Evolutionary conservation across 768 basidiomycete genomes (phyloP), one percentile per base, ranked within the genome.

Genomic region (Gymnopilus junonius): DNA sequence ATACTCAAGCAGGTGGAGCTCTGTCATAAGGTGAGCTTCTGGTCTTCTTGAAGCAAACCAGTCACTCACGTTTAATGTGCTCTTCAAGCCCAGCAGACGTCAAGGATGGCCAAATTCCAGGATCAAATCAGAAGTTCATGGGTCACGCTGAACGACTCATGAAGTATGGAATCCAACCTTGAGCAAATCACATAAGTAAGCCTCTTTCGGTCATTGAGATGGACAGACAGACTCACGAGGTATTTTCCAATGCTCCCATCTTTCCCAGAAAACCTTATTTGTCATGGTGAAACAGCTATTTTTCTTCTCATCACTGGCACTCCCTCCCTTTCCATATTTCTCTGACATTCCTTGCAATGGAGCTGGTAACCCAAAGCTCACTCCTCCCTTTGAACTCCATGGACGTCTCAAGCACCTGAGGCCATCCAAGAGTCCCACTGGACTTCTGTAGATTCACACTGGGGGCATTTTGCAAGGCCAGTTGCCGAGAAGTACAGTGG

Each of bases 1-100:
- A 27, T 58, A 63, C 17, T 63, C 62, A 0, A 63, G 57, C 27
- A 58, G 50, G 45, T 63, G 62, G 4, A 63, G 31, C 32, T 63
- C 62, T 63, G 32, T 34, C 4, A 21, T 21, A 35, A 37, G 12
- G 3, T 4, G 83, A 80, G 29, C 78, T 86, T 20, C 71, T 85
- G 10, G 85, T 86, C 67, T 85, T 85, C 4, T 73, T 86, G 20
- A 85, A 87, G n/a, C n/a, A n/a, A n/a, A 21, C 59, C 23, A 51
- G 32, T n/a, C 20, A 53, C 62, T 58, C 40, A 63, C 48, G 56
- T 53, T 59, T 53, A 1, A 63, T 40, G 1, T 58, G 48, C 21
- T 63, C 57, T 29, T 45, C 45, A 15, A 63, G 35, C 6, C 62
- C 62, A 7, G 62, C 56, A 20, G 62, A 53, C 14, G 62, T 63